Evolutionary conservation across 306 rosid species (phyloP).

Genomic region (Vigna nakashimae): DNA sequence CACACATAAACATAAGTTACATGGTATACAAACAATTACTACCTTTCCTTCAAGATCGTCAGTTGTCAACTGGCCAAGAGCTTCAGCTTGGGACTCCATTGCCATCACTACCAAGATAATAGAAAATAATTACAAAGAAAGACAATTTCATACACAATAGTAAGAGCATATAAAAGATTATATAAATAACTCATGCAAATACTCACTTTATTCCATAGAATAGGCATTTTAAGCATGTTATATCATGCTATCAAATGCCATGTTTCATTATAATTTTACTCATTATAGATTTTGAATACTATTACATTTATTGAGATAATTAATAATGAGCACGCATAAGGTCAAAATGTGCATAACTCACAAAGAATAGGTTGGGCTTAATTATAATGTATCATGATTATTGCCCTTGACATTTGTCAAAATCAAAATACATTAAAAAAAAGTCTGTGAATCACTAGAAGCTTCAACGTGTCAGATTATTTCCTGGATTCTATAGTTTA

Average conservation of each 20-base stretch:
- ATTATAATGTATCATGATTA: slow-evolving; percentile 18
- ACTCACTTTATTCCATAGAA: slow-evolving; percentile 6
- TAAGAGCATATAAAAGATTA: slow-evolving; percentile 12
- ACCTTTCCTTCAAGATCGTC: slow-evolving; percentile 98
- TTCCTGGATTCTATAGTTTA: slow-evolving; percentile 4
- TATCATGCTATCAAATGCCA: slow-evolving; percentile 8
- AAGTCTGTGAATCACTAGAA: slow-evolving; percentile 6
- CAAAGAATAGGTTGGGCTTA: background rate
- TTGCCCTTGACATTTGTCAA: slow-evolving; percentile 18
- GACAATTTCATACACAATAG: slow-evolving; percentile 12
- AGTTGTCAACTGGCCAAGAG: slow-evolving; percentile 87
- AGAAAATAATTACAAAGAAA: slow-evolving; percentile 28
- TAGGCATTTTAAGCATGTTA: slow-evolving; percentile 24
- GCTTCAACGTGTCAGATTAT: slow-evolving; percentile 12
- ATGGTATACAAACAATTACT: slow-evolving; percentile 28
- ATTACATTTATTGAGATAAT: slow-evolving; percentile 12
- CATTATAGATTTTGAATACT: slow-evolving; percentile 11
- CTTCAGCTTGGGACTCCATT: slow-evolving; percentile 98
- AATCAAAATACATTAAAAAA: slow-evolving; percentile 18
- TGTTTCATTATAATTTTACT: background rate
- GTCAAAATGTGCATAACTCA: slow-evolving; percentile 36
- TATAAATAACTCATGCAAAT: slow-evolving; percentile 1
- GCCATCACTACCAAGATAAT: slow-evolving; percentile 68
- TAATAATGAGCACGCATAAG: slow-evolving; percentile 2
- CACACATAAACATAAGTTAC: slow-evolving; percentile 23